Base-by-base conservation (phyloP, 2,329 filamentous ascomycete genomes). In the Phoma herbarum region DNA sequence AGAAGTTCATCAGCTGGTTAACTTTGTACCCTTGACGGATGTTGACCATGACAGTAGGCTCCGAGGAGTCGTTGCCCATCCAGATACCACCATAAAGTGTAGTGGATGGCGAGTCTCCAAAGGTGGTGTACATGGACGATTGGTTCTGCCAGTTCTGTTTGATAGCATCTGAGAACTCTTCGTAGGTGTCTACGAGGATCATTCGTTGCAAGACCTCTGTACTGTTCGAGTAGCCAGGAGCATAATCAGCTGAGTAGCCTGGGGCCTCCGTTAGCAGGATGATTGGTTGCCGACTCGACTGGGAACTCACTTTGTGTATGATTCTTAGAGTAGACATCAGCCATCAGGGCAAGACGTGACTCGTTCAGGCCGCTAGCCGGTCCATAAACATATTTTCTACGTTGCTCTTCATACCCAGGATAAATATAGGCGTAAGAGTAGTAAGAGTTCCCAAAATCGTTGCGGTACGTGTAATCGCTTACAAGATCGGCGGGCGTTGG, bases 111-210 rank as follows among this genome's bases (percentile, higher is more conserved):
- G 52, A 46, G 22, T 43, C 18, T 8, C 2, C 1, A 2, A 18
- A 12, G 26, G 7, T 28, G 71, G 93, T 90, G 31, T 95, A 49
- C 20, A 16, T 25, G 3, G 7, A 26, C 9, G 53, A 55, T 16
- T 54, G 87, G 85, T 55, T 92, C 82, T 33, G 90, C 90, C 4
- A 87, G 48, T 96, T 84, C 60, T 85, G 88, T 11, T 81, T 70
- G 51, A 88, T 85, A 22, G 62, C 59, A 12, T 57, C 28, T 5
- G 42, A 47, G 75, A 96, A 95, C 0, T 88, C 85, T 22, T 83
- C 78, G 23, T 91, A 81, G 0, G 84, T 86, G 60, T 90, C 79
- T 9, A 91, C 88, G 0, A 83, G 60, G 10, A 85, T 79, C 14
- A 85, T 64, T 20, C 64, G 61, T 4, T 65, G 52, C 10, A 59